These are phyloP conservation scores for Pyricularia sp. DNA, from an alignment of 2,329 filamentous ascomycete species.

Conservation along the genomic window DNA sequence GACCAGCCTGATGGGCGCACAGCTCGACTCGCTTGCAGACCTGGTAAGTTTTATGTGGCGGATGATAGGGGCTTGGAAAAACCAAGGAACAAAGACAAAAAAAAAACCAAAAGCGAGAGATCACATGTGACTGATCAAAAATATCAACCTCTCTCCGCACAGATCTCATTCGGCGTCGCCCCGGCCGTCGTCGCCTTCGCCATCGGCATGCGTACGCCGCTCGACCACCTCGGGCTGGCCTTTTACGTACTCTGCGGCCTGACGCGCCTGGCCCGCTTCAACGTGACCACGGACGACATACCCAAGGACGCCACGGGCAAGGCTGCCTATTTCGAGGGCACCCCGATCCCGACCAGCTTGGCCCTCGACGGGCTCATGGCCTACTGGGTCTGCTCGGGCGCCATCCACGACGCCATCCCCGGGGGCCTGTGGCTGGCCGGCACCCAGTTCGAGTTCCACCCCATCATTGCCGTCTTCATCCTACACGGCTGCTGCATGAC, in stretches of 20 bases:
- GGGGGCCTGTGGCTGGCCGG: slow-evolving; percentile 60
- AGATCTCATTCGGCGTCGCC: slow-evolving; percentile 94
- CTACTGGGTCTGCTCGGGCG: slow-evolving; percentile 76
- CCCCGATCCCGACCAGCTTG: slow-evolving; percentile 86
- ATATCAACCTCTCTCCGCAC: background rate
- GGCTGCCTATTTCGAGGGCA: slow-evolving; percentile 92
- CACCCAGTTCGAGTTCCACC: slow-evolving; percentile 72
- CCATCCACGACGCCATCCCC: slow-evolving; percentile 72
- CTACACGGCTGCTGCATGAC: slow-evolving; percentile 92
- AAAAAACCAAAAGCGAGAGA: background rate
- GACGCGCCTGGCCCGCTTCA: slow-evolving; percentile 90
- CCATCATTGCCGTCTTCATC: slow-evolving; percentile 70
- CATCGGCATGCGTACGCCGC: slow-evolving; percentile 72
- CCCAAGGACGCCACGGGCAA: slow-evolving; percentile 91
- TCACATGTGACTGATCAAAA: background rate
- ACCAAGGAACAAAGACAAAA: background rate
- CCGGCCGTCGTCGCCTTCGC: slow-evolving; percentile 83
- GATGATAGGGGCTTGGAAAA: background rate
- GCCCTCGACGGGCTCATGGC: slow-evolving; percentile 76
- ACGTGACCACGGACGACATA: slow-evolving; percentile 82
- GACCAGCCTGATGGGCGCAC: slow-evolving; percentile 95
- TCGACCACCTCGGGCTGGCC: slow-evolving; percentile 71
- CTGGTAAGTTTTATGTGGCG: slow-evolving; percentile 49
- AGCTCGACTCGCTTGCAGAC: slow-evolving; percentile 91
- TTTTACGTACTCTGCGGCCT: slow-evolving; percentile 95